phyloP scores from a whole-genome alignment of 768 basidiomycete genomes.

The Phylloporus sp. region DNA sequence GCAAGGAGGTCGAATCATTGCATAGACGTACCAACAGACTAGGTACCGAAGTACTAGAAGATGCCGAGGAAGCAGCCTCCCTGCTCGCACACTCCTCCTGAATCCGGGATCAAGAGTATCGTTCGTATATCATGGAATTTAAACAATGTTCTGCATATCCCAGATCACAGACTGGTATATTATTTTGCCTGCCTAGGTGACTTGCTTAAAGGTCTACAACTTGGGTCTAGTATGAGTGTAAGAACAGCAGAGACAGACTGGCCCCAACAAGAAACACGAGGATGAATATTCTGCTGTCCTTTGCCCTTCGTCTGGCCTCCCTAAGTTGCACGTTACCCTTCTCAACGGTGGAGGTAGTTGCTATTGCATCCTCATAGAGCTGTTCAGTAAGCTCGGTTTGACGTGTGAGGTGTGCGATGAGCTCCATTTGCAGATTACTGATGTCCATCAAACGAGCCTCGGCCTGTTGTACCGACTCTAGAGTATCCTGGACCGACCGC shows the following conservation, averaged over 20 bases:
- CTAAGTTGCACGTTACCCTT: constrained; percentile 87
- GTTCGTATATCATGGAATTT: neutral
- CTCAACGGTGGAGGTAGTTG: constrained; percentile 78
- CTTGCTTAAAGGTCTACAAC: constrained; percentile 2
- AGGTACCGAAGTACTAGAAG: constrained; percentile 56
- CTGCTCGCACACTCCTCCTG: constrained; percentile 28
- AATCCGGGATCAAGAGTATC: neutral
- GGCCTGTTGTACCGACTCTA: constrained; percentile 87
- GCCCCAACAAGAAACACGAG: constrained; percentile 90
- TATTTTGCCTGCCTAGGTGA: neutral
- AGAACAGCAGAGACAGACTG: constrained; percentile 83
- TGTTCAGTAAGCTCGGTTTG: constrained; percentile 93
- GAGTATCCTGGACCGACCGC: constrained; percentile 75
- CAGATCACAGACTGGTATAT: neutral
- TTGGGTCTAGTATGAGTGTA: constrained; percentile 85
- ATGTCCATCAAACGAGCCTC: constrained; percentile 92
- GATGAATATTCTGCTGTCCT: constrained; percentile 85
- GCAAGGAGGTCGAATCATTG: constrained; percentile 53
- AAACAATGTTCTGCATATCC: neutral
- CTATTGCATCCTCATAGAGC: constrained; percentile 91
- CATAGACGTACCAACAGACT: constrained; percentile 47
- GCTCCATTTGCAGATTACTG: constrained; percentile 85
- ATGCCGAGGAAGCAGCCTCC: constrained; percentile 56
- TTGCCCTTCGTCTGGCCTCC: constrained; percentile 81
- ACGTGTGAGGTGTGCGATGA: constrained; percentile 78